Percentiles rank a stretch among this genome's conserved stretches.
Conservation (phyloP, 1,284 basidiomycete species). For the Microbotryum lychnidis-dioicae region DNA sequence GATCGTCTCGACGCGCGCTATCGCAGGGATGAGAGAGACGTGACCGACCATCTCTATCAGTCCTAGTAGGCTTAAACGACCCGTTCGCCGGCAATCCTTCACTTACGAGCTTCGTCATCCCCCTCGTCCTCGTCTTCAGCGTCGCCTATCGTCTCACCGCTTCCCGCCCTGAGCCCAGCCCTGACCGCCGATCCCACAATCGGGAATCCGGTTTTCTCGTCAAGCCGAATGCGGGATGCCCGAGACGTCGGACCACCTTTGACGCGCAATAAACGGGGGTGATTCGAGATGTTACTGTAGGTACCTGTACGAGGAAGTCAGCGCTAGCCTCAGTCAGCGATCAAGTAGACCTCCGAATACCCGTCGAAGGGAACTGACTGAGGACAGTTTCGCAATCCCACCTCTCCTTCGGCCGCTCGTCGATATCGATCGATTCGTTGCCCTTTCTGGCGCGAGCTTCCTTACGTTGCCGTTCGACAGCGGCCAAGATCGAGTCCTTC, state of each 20-base stretch:
- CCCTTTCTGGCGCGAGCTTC: conserved; percentile 29
- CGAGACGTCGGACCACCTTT: conserved; percentile 40
- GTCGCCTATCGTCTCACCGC: conserved; percentile 26
- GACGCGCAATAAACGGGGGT: conserved; percentile 72
- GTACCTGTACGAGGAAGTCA: conserved; percentile 54
- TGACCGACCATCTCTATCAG: conserved; percentile 8
- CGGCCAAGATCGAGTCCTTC: conserved; percentile 42
- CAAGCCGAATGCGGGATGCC: conserved; percentile 56
- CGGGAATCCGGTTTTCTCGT: conserved; percentile 68
- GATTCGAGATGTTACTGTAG: conserved; percentile 89
- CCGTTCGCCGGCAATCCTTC: too few species aligned
- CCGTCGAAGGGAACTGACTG: conserved; percentile 49
- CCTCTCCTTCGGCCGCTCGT: conserved; percentile 49
- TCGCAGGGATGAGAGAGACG: not conserved
- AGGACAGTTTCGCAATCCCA: conserved; percentile 96
- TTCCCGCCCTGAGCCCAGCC: conserved; percentile 26
- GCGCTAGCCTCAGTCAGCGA: not conserved
- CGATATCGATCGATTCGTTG: not conserved
- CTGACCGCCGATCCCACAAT: conserved; percentile 41
- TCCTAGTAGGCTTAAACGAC: not conserved
- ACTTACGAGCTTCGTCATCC: conserved; percentile 26
- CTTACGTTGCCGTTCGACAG: conserved; percentile 31
- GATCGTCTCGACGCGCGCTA: conserved; percentile 41
- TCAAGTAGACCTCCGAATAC: not conserved
- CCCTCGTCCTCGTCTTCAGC: conserved; percentile 19